Conservation (phyloP, 306 rosid genomes). For the Potentilla sterilis region DNA sequence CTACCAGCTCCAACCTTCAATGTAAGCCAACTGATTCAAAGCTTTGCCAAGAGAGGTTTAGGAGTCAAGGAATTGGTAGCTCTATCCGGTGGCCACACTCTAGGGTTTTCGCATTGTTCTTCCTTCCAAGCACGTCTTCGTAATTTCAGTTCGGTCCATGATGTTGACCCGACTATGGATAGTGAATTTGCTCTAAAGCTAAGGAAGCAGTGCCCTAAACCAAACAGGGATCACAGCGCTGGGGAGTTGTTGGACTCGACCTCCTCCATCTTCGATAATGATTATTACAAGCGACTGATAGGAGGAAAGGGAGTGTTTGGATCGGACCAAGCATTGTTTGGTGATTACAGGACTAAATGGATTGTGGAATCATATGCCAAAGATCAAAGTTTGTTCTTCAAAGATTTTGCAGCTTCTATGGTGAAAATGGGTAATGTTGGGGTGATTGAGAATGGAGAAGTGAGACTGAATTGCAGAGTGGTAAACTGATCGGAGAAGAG, state of each 20-base stretch:
- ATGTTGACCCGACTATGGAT: slow-evolving; percentile 54
- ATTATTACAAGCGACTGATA: slow-evolving; percentile 50
- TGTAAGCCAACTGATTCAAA: slow-evolving; percentile 46
- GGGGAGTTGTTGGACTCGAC: slow-evolving; percentile 67
- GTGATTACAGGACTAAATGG: slow-evolving; percentile 58
- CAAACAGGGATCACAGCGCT: slow-evolving; percentile 37
- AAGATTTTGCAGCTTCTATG: slow-evolving; percentile 63
- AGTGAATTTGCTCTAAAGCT: slow-evolving; percentile 42
- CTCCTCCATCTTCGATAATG: slow-evolving; percentile 65
- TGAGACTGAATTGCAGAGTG: slow-evolving; percentile 52
- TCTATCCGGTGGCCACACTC: slow-evolving; percentile 75
- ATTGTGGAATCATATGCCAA: slow-evolving; percentile 63
- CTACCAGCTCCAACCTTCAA: slow-evolving; percentile 67
- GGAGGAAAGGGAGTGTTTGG: slow-evolving; percentile 57
- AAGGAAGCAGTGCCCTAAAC: slow-evolving; percentile 46
- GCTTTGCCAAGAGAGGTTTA: slow-evolving; percentile 62
- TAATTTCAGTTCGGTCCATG: slow-evolving; percentile 44
- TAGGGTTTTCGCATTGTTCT: slow-evolving; percentile 69
- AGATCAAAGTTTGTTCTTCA: slow-evolving; percentile 57
- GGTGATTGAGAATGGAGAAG: slow-evolving; percentile 47
- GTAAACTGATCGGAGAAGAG: slow-evolving; percentile 36
- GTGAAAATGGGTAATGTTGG: slow-evolving; percentile 63
- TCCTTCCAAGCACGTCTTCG: slow-evolving; percentile 49
- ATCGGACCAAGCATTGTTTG: slow-evolving; percentile 61
- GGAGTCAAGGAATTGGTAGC: slow-evolving; percentile 63